Conservation (phyloP, 805 yeast species). For the Wickerhamomyces alni region DNA sequence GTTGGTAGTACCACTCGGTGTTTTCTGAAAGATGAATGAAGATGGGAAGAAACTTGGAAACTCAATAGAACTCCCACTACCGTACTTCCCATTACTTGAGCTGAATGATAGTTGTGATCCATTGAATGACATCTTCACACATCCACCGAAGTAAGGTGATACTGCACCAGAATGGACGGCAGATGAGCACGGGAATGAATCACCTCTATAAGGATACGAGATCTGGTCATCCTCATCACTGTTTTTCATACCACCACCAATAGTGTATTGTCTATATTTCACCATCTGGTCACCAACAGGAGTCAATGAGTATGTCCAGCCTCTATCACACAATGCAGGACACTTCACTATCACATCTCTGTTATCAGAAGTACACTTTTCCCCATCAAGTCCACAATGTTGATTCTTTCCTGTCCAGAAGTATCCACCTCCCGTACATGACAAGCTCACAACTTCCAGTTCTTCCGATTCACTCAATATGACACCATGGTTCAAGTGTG, state of each 20-base stretch:
- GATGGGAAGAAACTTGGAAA: conserved; percentile 74
- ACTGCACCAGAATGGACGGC: conserved; percentile 82
- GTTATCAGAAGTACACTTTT: conserved; percentile 19
- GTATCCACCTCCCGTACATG: conserved; percentile 39
- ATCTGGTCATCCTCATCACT: conserved; percentile 25
- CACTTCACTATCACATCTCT: conserved; percentile 59
- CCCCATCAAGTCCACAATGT: conserved; percentile 68
- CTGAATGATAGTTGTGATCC: conserved; percentile 49
- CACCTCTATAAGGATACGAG: conserved; percentile 73
- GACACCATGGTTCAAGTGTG: conserved; percentile 2
- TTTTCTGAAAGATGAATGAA: conserved; percentile 55
- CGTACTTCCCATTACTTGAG: conserved; percentile 42
- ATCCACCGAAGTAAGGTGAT: conserved; percentile 73
- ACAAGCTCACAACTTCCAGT: conserved; percentile 27
- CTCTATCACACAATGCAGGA: conserved; percentile 81
- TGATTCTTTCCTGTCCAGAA: conserved; percentile 76
- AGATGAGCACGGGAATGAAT: conserved; percentile 85
- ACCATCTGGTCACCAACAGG: conserved; percentile 66
- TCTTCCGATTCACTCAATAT: conserved; percentile 2
- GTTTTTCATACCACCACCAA: conserved; percentile 61
- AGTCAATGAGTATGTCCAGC: conserved; percentile 68
- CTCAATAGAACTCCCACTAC: conserved; percentile 42
- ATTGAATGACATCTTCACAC: conserved; percentile 53
- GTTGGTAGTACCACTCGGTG: conserved; percentile 35
- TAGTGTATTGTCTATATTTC: conserved; percentile 64